Evolutionary conservation across 208 protist genomes (phyloP).

Genomic region (Acanthamoeba royreba): DNA sequence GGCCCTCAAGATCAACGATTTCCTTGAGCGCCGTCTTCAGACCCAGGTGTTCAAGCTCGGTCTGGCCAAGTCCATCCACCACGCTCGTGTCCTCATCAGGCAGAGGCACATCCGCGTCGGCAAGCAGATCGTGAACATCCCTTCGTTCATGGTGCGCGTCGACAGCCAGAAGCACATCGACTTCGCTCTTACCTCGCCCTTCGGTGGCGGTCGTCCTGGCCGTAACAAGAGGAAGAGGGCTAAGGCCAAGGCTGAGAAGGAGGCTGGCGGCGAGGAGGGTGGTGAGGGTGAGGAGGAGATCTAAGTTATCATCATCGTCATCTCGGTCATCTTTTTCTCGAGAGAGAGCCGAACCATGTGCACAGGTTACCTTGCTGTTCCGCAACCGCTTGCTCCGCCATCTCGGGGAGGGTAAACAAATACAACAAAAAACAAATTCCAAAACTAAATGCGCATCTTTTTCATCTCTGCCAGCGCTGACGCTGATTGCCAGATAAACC

Average conservation of each 20-base stretch:
- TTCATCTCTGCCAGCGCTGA: too few relatives aligned
- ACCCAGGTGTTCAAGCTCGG: constrained; percentile 97
- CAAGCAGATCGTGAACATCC: constrained; percentile 99
- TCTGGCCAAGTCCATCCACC: constrained; percentile 99
- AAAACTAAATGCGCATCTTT: too few relatives aligned
- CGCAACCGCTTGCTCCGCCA: too few relatives aligned
- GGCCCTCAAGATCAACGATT: constrained; percentile 97
- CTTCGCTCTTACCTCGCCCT: constrained; percentile 94
- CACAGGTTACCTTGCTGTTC: not conserved
- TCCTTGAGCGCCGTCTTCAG: constrained; percentile 99
- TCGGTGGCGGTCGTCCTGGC: constrained; percentile 93
- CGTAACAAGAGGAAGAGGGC: constrained; percentile 89
- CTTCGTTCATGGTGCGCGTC: constrained; percentile 98
- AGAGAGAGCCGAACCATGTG: too few relatives aligned
- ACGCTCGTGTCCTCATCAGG: constrained; percentile 98
- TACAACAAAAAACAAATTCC: too few relatives aligned
- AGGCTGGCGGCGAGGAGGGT: constrained; percentile 33
- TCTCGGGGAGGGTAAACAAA: too few relatives aligned
- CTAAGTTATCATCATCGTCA: not conserved
- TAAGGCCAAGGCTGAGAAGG: constrained; percentile 47
- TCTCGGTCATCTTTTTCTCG: too few relatives aligned
- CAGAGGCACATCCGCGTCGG: constrained; percentile 99
- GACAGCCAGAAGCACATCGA: constrained; percentile 98
- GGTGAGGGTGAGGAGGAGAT: constrained; percentile 35
- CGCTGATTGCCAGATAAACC: too few relatives aligned